phyloP scores from a whole-genome alignment of 768 basidiomycete genomes.

The Leccinum aurantiacum region DNA sequence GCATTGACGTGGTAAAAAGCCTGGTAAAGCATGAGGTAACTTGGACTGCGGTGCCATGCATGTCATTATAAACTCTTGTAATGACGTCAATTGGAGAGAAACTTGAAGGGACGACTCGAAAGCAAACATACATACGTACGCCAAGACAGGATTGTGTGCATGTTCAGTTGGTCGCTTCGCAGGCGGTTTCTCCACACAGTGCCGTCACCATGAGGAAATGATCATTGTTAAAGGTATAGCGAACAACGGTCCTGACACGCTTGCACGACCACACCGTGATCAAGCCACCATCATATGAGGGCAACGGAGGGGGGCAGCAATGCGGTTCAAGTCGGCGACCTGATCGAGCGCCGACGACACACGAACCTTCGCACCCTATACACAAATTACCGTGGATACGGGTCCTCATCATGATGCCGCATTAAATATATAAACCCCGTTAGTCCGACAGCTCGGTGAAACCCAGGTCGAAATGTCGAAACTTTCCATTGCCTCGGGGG shows the following conservation, averaged over 20 bases:
- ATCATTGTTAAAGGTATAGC: background rate
- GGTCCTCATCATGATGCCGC: background rate
- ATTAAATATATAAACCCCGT: background rate
- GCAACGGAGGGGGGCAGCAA: background rate
- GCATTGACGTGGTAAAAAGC: background rate
- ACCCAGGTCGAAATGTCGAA: background rate
- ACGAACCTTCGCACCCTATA: background rate
- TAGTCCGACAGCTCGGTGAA: background rate
- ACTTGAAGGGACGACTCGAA: background rate
- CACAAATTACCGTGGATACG: background rate
- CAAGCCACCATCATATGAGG: background rate
- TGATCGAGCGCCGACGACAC: background rate
- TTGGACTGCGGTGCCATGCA: background rate
- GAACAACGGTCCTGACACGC: background rate
- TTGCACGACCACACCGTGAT: background rate
- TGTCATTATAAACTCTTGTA: background rate
- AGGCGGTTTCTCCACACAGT: background rate
- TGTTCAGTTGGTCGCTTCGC: background rate
- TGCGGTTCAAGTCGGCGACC: background rate
- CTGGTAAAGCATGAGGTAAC: background rate
- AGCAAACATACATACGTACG: background rate
- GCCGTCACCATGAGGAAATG: background rate
- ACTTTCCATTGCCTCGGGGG: background rate
- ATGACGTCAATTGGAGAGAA: background rate
- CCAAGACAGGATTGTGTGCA: background rate